Evolutionary conservation across 2,329 filamentous ascomycete genomes (phyloP).

Genomic region (Diplocarpon rosae): DNA sequence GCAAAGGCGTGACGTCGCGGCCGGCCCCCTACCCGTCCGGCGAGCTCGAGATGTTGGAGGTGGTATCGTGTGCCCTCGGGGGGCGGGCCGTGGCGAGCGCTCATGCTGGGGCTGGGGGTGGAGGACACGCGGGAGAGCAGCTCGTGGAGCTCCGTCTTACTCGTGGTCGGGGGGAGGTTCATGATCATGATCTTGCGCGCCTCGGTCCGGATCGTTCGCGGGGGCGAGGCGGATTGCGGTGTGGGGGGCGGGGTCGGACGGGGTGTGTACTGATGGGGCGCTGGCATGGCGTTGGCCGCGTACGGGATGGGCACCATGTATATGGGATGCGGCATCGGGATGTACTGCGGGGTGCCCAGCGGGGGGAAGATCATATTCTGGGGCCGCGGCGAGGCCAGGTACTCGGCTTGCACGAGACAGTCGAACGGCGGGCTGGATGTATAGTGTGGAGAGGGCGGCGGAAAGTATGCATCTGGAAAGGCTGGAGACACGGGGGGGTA

Average conservation of each 20-base stretch:
- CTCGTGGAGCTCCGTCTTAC: constrained; percentile 2
- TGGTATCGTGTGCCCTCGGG: not conserved
- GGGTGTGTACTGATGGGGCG: not conserved
- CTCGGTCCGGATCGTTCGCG: constrained; percentile 9
- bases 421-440: not conserved
- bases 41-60: constrained; percentile 10
- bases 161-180: constrained; percentile 5
- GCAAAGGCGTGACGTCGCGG: constrained; percentile 16
- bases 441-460: not conserved
- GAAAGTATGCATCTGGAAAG: not conserved
- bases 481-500: constrained; percentile 1
- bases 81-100: not conserved
- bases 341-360: not conserved
- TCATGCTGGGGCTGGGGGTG: not conserved
- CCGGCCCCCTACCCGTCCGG: constrained; percentile 6
- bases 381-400: not conserved
- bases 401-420: not conserved
- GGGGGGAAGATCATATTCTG: not conserved
- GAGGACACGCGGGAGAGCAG: constrained; percentile 5
- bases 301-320: not conserved
- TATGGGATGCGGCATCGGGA: not conserved
- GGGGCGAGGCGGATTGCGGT: not conserved
- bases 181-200: constrained; percentile 20
- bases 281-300: not conserved
- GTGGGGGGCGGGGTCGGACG: not conserved